Conservation (phyloP, 2,329 filamentous ascomycete species). For the Talaromyces rugulosus region DNA sequence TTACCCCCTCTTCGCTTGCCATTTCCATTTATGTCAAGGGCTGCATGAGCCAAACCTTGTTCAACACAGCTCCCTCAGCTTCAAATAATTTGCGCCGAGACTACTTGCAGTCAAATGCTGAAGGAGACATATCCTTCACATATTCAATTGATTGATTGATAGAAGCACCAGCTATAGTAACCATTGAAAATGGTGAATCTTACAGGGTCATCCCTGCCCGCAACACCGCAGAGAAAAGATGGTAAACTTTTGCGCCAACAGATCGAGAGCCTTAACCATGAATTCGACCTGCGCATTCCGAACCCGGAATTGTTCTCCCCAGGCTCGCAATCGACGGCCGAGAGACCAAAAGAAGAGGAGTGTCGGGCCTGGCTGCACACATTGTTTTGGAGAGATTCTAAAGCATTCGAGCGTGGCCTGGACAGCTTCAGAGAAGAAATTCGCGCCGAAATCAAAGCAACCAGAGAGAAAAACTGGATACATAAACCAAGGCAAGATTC, state of each 20-base stretch:
- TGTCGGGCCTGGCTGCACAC: constrained; percentile 6
- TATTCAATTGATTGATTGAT: neutral
- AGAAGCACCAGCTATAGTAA: neutral
- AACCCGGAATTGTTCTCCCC: constrained; percentile 11
- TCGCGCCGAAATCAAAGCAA: neutral
- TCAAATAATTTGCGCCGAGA: neutral
- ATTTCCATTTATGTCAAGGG: neutral
- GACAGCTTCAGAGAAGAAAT: constrained; percentile 6
- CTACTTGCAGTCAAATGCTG: neutral
- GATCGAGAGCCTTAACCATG: constrained; percentile 10
- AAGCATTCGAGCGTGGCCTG: constrained; percentile 7
- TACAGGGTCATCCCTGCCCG: neutral
- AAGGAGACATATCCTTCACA: neutral
- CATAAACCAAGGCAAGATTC: constrained; percentile 23
- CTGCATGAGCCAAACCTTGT: neutral
- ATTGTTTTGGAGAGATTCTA: constrained; percentile 6
- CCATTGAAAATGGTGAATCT: neutral
- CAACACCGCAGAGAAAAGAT: constrained; percentile 9
- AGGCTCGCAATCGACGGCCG: neutral
- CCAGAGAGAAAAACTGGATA: constrained; percentile 15
- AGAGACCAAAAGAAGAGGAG: constrained; percentile 11
- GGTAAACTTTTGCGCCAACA: constrained; percentile 4
- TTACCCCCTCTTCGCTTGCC: neutral
- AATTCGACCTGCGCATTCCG: constrained; percentile 10
- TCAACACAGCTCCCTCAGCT: neutral